Evolutionary conservation across 768 basidiomycete species (phyloP), one percentile per base, ranked within the genome.

Genomic region (Pulveroboletus sp.): DNA sequence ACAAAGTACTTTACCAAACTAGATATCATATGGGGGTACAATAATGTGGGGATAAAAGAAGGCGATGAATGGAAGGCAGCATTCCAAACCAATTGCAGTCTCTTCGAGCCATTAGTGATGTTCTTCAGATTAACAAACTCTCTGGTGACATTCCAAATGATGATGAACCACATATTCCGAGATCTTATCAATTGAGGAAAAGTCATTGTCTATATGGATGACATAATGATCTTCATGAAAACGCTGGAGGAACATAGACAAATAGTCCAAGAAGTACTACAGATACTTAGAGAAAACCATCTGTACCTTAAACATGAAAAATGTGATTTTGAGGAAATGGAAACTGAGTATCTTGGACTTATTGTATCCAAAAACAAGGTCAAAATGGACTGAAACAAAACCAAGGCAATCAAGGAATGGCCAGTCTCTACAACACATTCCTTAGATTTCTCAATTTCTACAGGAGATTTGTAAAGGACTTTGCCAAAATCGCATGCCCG

Each of bases 51-150:
- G 1, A 39, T 47, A 1, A 0, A 7, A 20, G 45, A 47, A 5
- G 36, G 45, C 1, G 36, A 47, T 7, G 37, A 47, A n/a, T 47
- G 27, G 36, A 47, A 47, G 6, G 45, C 29, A 2, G 45, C 37
- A 5, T 47, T 47, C 4, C 1, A 7, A 2, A 65, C 59, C 4
- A 58, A 61, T 34, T 58, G 53, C 22, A 68, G 71, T 7, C 50
- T 54, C 8, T 68, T 63, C 44, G 65, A 75, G 56, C 70, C 58
- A 7, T 38, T 54, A 0, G 72, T 76, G 14, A 73, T 76, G 71
- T 73, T 70, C 29, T 71, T 71, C 35, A 63, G 67, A 1, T 41
- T 71, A 1, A 58, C 56, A 5, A 63, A 67, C 32, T 46, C 43
- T 6, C 65, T 65, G 1, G 66, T 68, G 1, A 68, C 69, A 0